phyloP scores from a whole-genome alignment of 139 green algal genomes.

The Micractinium sp. region DNA sequence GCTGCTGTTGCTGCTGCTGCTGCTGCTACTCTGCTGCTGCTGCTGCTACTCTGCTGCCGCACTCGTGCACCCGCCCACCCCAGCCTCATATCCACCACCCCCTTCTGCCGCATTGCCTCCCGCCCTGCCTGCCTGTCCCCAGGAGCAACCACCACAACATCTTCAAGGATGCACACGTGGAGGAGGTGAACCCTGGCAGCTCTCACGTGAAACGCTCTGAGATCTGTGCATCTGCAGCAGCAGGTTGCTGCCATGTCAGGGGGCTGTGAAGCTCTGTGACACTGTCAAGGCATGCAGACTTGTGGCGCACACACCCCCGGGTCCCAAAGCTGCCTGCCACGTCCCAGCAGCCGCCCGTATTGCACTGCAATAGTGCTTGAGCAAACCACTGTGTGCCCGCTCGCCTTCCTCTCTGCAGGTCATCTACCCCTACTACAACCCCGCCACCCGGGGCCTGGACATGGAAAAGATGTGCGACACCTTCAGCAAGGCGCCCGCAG shows the following conservation, averaged over 20 bases:
- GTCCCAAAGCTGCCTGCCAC: no score
- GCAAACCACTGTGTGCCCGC: not conserved
- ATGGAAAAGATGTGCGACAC: constrained; percentile 71
- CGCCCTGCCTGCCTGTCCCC: not conserved
- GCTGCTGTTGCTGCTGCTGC: not conserved
- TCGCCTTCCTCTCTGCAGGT: not conserved
- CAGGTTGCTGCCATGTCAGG: not conserved
- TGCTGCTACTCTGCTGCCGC: not conserved
- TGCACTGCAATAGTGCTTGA: no score
- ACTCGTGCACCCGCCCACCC: not conserved
- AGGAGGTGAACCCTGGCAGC: constrained; percentile 20
- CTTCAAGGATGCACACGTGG: constrained; percentile 60
- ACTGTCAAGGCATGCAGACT: no score
- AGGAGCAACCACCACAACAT: constrained; percentile 74
- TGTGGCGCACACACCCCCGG: no score
- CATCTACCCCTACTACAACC: constrained; percentile 88
- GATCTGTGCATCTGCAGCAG: not conserved
- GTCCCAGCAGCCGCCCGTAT: no score
- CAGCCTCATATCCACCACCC: no score
- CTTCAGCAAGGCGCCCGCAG: constrained; percentile 62
- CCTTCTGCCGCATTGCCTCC: not conserved
- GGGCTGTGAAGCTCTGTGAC: no score
- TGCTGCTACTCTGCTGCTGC: not conserved
- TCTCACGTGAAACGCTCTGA: no score
- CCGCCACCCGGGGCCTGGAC: constrained; percentile 84